Evolutionary conservation across 164 flowering plant species (phyloP).

Genomic region (Chimonanthus salicifolius): DNA sequence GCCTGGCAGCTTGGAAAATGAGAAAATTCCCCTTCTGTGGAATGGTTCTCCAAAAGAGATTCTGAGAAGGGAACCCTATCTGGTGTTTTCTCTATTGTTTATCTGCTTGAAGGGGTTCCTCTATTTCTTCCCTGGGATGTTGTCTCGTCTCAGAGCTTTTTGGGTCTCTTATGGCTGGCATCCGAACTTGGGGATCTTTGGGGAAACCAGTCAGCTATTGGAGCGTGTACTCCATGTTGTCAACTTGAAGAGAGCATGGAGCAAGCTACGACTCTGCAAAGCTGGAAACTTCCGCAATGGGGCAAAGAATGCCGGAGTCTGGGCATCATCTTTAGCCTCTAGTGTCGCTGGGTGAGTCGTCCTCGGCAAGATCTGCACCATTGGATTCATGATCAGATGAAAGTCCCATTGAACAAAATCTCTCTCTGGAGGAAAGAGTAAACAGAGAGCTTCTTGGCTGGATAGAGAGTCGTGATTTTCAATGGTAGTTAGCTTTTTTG

Average conservation of each 20-base stretch:
- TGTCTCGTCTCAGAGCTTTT: conserved; percentile 36
- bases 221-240: conserved; percentile 47
- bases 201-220: conserved; percentile 62
- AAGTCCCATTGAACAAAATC: not conserved
- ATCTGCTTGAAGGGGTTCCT: conserved; percentile 34
- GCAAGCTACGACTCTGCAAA: conserved; percentile 52
- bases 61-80: conserved; percentile 44
- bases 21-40: conserved; percentile 13
- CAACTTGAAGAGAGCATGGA: conserved; percentile 64
- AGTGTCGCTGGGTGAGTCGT: conserved; percentile 65
- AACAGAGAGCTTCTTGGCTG: conserved; percentile 1
- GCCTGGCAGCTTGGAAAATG: conserved; percentile 16
- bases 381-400: not conserved
- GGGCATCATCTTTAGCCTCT: conserved; percentile 89
- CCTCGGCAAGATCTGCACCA: conserved; percentile 31
- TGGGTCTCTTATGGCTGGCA: conserved; percentile 49
- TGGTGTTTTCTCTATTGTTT: conserved; percentile 46
- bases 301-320: conserved; percentile 71
- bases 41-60: conserved; percentile 29
- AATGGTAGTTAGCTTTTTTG: conserved; percentile 9
- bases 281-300: conserved; percentile 63
- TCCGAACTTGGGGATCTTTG: conserved; percentile 64
- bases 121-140: conserved; percentile 29
- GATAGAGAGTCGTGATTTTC: conserved; percentile 9
- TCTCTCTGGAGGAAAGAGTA: conserved; percentile 3